phyloP scores from a whole-genome alignment of 2,329 filamentous ascomycete species.

The Annulohypoxylon truncatum region DNA sequence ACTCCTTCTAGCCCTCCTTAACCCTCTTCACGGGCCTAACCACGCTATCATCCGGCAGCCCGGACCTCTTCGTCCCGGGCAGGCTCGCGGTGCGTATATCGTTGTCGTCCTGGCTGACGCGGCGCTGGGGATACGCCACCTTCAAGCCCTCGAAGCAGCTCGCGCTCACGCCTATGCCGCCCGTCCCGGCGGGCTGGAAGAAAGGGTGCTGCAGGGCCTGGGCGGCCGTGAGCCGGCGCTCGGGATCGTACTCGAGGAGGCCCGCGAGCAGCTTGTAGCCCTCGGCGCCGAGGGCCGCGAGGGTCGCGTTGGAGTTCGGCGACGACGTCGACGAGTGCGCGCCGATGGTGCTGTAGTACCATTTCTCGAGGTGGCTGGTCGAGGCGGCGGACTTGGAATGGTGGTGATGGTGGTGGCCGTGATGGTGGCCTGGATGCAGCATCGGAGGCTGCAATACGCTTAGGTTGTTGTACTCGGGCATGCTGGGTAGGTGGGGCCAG shows the following conservation, averaged over 20 bases:
- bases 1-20: constrained; percentile 61
- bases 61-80: constrained; percentile 90
- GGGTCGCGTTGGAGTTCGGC: constrained; percentile 55
- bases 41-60: constrained; percentile 83
- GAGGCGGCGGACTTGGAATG: constrained; percentile 52
- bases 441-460: constrained; percentile 64
- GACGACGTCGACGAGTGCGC: constrained; percentile 62
- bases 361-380: constrained; percentile 73
- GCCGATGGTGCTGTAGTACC: constrained; percentile 79
- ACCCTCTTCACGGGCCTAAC: constrained; percentile 70
- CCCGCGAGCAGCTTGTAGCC: constrained; percentile 85
- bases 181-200: constrained; percentile 64
- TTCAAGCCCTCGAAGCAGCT: constrained; percentile 94
- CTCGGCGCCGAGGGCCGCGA: constrained; percentile 75
- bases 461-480: constrained; percentile 87
- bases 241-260: constrained; percentile 92
- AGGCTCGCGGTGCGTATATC: constrained; percentile 92
- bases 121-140: constrained; percentile 87
- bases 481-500: constrained; percentile 85
- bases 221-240: constrained; percentile 86
- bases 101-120: constrained; percentile 94
- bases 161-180: constrained; percentile 74
- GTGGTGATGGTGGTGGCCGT: constrained; percentile 48
- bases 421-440: constrained; percentile 54
- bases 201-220: constrained; percentile 92